Percentiles rank a stretch among this genome's conserved stretches.
Conservation (phyloP, 1,284 basidiomycete species). For the Leccinum discolor region DNA sequence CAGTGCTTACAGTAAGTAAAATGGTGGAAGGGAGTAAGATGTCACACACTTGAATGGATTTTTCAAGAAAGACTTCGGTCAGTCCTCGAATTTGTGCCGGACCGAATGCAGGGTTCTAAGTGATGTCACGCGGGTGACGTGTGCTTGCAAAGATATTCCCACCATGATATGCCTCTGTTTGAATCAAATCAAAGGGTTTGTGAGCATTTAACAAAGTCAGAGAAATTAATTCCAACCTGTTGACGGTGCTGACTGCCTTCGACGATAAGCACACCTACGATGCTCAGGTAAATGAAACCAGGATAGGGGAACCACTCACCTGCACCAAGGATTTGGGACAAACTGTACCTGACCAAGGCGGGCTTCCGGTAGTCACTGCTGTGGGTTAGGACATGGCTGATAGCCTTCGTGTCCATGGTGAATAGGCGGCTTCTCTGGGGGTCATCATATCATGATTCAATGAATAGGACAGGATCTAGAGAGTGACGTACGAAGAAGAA, state of each 20-base stretch:
- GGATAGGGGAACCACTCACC: slow-evolving; percentile 16
- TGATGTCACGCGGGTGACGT: not conserved
- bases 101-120: slow-evolving; percentile 56
- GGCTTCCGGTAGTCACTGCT: slow-evolving; percentile 36
- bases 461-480: not conserved
- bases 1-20: not conserved
- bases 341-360: slow-evolving; percentile 14
- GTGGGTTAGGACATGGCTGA: slow-evolving; percentile 39
- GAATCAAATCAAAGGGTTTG: not conserved
- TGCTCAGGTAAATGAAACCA: not conserved
- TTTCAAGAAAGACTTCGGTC: slow-evolving; percentile 54
- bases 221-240: slow-evolving; percentile 16
- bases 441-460: not conserved
- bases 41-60: slow-evolving; percentile 45
- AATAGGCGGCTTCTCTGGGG: not conserved
- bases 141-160: not conserved
- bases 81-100: slow-evolving; percentile 52
- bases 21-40: not conserved
- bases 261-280: slow-evolving; percentile 6
- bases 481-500: slow-evolving; percentile 44
- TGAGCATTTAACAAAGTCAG: not conserved
- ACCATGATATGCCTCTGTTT: slow-evolving; percentile 26
- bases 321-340: slow-evolving; percentile 30
- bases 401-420: slow-evolving; percentile 2
- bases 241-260: slow-evolving; percentile 27